Evolutionary conservation across 495 filamentous ascomycete genomes (phyloP).

Genomic region (Lophium mytilinum): DNA sequence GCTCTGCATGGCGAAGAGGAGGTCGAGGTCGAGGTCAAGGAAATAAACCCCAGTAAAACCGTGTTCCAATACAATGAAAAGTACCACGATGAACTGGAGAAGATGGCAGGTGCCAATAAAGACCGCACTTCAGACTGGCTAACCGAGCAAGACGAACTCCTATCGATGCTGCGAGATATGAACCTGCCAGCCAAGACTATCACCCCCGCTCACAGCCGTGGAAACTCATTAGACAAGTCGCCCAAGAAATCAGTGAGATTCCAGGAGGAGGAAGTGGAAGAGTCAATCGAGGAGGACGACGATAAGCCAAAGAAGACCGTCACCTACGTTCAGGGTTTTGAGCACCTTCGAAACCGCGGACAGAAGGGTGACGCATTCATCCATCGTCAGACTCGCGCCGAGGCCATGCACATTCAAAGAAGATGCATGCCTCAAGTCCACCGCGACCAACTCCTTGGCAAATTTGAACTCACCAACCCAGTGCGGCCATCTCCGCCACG

Average conservation of each 20-base stretch:
- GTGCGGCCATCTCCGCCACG: constrained; percentile 41
- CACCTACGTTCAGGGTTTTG: constrained; percentile 88
- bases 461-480: constrained; percentile 55
- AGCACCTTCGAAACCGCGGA: constrained; percentile 54
- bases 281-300: constrained; percentile 6
- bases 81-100: constrained; percentile 58
- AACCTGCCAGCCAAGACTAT: constrained; percentile 38
- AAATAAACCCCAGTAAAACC: constrained; percentile 33
- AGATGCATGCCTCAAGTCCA: constrained; percentile 38
- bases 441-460: constrained; percentile 62
- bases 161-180: constrained; percentile 54
- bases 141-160: constrained; percentile 50
- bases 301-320: constrained; percentile 48
- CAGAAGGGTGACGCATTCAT: constrained; percentile 63
- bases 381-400: constrained; percentile 75
- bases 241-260: constrained; percentile 72
- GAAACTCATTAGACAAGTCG: constrained; percentile 20
- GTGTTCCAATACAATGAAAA: constrained; percentile 60
- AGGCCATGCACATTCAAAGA: constrained; percentile 78
- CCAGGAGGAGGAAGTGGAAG: constrained; percentile 45
- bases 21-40: constrained; percentile 38
- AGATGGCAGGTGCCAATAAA: constrained; percentile 55
- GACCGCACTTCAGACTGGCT: constrained; percentile 81
- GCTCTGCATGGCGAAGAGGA: constrained; percentile 6
- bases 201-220: constrained; percentile 13